Base-by-base conservation (phyloP, 1,139 yeast genomes). In the Diutina siamensis region DNA sequence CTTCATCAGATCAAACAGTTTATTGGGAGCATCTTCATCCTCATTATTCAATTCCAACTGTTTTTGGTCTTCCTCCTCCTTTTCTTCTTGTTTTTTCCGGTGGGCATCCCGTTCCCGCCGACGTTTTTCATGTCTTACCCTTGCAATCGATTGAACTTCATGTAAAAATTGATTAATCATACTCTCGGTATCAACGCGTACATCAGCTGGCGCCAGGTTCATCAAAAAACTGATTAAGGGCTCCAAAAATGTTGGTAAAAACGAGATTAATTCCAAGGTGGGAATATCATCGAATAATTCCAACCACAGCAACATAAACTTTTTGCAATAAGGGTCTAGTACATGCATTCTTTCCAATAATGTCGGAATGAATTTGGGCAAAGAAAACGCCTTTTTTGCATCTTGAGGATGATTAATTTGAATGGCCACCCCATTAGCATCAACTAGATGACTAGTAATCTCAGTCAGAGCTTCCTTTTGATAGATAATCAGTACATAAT, bases 271-370 rank as follows among this genome's bases (percentile, higher is more conserved):
- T 55, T 92, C 97, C 50, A 92, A 68, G 45, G 92, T 94, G 0
- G 99, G 98, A 13, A 92, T 87, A 20, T 94, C 88, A 60, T 92
- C 94, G 46, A 94, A 70, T 21, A 94, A 73, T 49, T 88, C 85
- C 45, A 94, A 73, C 98, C 98, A 94, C 45, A 94, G 83, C 10
- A 92, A 92, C 50, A 94, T 67, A 56, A 92, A 92, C 65, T 88
- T 83, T 53, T 95, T 75, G 0, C 97, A 89, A 58, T 85, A 86
- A 3, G 97, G 97, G 55, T 92, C 94, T 34, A 85, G 82, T 2
- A 92, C 92, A 57, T 87, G 87, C 65, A 94, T 86, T 52, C 98
- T 71, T 60, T 94, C 98, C 53, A 85, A 78, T 45, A 94, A 66
- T 8, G 94, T 69, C 0, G 98, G 98, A 40, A 94, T 85, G 62